Percentiles rank a stretch among this genome's conserved stretches.
Evolutionary conservation across 768 basidiomycete genomes (phyloP).

Genomic region (Lyophyllum decastes): DNA sequence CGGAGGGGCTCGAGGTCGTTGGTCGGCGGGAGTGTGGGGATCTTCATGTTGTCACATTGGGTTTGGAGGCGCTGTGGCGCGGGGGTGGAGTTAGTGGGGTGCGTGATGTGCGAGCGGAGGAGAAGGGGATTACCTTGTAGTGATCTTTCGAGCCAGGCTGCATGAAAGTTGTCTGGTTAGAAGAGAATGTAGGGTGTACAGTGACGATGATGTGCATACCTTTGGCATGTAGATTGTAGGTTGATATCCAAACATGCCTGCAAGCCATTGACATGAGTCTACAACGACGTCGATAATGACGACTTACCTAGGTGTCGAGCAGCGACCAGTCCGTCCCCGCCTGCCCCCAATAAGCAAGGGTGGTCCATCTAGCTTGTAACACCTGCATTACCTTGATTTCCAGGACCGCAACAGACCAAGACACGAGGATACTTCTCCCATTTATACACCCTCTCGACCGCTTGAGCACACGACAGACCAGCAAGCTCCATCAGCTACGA

Average conservation of each 20-base stretch:
- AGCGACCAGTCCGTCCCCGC: conserved; percentile 95
- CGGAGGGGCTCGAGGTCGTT: conserved; percentile 46
- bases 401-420: conserved; percentile 95
- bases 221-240: conserved; percentile 95
- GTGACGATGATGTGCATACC: conserved; percentile 36
- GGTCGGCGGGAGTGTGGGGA: conserved; percentile 64
- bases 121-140: conserved; percentile 62
- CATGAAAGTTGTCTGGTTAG: not conserved
- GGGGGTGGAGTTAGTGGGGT: not conserved
- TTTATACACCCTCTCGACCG: conserved; percentile 75
- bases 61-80: conserved; percentile 65
- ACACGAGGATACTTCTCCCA: conserved; percentile 72
- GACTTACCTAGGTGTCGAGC: conserved; percentile 85
- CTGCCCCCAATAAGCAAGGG: conserved; percentile 22
- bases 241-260: conserved; percentile 90
- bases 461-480: conserved; percentile 90
- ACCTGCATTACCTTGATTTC: conserved; percentile 72
- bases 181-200: not conserved
- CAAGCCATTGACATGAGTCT: not conserved
- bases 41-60: conserved; percentile 89
- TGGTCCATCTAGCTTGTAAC: too few species aligned
- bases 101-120: not conserved
- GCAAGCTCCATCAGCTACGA: conserved; percentile 92
- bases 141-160: conserved; percentile 93
- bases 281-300: not conserved